Evolutionary conservation across 2,329 filamentous ascomycete genomes (phyloP), one percentile per base, ranked within the genome.

Genomic region (Zelopaecilomyces penicillatus): DNA sequence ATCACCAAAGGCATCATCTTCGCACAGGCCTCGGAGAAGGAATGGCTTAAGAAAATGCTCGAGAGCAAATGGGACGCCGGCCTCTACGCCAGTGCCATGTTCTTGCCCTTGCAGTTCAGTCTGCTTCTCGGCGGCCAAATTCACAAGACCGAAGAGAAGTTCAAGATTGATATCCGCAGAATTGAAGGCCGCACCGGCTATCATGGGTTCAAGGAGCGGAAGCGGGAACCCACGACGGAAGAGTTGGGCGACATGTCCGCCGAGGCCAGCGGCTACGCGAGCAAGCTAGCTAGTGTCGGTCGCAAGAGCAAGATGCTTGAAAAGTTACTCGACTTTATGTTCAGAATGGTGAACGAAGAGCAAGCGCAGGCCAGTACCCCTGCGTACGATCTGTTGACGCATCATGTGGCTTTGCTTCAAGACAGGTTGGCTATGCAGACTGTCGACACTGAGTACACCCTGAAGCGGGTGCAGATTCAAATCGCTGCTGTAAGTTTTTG

Each of bases 391-490:
- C 42, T 63, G 6, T 50, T 65, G 41, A 48, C 42, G 33, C 53
- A 54, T 8, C 54, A 65, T 34, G 49, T 61, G 6, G 36, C 34
- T 1, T 55, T 67, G 5, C 48, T 68, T 3, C 49, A 56, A 27
- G 52, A 64, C 19, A 55, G 65, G 27, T 47, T 62, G 1, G 51
- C 51, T n/a, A 65, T 65, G 60, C 66, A 67, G 43, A 41, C 47
- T 9, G 51, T 65, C 43, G 65, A 69, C 43, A 61, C 57, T 28
- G 55, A 61, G 2, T 68, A 63, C 34, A 61, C 56, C 1, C 43
- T 61, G 43, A 65, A 65, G 47, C 60, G 66, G 9, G 60, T 65
- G 1, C 57, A 67, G 26, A 58, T 68, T n/a, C 66, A 68, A 35
- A 65, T 65, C 33, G 56, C 60, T 39, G 64, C 59, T n/a, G 63